Evolutionary conservation across 805 yeast genomes (phyloP).

Genomic region (Candida silvatica): DNA sequence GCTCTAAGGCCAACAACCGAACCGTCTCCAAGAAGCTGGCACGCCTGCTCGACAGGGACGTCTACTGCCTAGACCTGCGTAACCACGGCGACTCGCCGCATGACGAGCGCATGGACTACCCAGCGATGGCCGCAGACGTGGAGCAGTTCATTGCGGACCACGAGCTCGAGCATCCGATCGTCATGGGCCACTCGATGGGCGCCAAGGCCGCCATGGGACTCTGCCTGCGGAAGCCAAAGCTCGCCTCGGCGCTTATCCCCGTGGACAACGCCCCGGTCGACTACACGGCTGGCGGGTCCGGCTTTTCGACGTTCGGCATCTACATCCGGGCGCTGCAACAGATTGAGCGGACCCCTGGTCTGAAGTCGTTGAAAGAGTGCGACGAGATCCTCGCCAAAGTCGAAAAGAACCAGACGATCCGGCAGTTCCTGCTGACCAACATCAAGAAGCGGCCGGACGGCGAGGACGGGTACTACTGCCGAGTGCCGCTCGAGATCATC

Average conservation of each 20-base stretch:
- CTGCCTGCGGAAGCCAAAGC: constrained; percentile 56
- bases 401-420: constrained; percentile 50
- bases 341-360: constrained; percentile 38
- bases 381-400: constrained; percentile 52
- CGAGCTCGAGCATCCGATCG: constrained; percentile 39
- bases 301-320: constrained; percentile 43
- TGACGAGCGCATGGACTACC: constrained; percentile 60
- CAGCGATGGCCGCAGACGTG: constrained; percentile 80
- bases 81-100: constrained; percentile 95
- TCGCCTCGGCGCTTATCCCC: constrained; percentile 54
- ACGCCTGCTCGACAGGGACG: constrained; percentile 39
- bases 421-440: constrained; percentile 75
- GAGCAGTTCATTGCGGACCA: constrained; percentile 52
- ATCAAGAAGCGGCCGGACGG: constrained; percentile 35
- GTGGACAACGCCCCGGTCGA: constrained; percentile 91
- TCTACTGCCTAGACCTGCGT: constrained; percentile 68
- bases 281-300: constrained; percentile 34
- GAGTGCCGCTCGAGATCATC: constrained; percentile 67
- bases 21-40: constrained; percentile 61
- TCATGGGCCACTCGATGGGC: constrained; percentile 86
- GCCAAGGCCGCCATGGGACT: constrained; percentile 91
- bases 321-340: constrained; percentile 58
- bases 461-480: constrained; percentile 30
- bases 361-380: constrained; percentile 55
- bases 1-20: constrained; percentile 73